phyloP scores from a whole-genome alignment of 306 rosid genomes.

The Arachis hypogaea region DNA sequence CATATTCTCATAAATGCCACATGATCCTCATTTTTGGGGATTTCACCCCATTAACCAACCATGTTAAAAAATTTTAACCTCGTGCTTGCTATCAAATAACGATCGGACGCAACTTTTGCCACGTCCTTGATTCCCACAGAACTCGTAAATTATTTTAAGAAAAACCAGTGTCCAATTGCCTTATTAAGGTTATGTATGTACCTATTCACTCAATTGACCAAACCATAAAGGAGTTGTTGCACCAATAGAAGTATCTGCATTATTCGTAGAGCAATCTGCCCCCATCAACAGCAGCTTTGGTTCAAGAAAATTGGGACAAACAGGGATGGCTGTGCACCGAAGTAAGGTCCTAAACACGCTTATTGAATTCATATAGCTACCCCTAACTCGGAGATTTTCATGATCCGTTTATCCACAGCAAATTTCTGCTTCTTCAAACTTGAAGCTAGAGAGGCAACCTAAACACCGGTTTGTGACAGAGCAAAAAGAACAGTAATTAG shows the following conservation, averaged over 20 bases:
- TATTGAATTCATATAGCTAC: slow-evolving; percentile 55
- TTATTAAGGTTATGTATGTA: slow-evolving; percentile 3
- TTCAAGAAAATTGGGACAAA: slow-evolving; percentile 19
- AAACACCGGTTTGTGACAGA: slow-evolving; percentile 30
- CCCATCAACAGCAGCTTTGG: slow-evolving; percentile 20
- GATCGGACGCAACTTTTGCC: too few relatives aligned
- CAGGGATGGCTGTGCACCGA: slow-evolving; percentile 29
- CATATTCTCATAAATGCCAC: too few relatives aligned
- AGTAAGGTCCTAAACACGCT: slow-evolving; percentile 17
- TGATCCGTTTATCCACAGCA: slow-evolving; percentile 59
- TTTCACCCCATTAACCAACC: too few relatives aligned
- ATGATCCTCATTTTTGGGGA: too few relatives aligned
- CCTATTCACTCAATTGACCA: not conserved
- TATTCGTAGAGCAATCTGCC: slow-evolving; percentile 16
- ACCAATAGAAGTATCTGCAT: slow-evolving; percentile 25
- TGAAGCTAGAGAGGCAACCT: slow-evolving; percentile 82
- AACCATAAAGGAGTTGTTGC: slow-evolving; percentile 14
- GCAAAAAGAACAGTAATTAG: slow-evolving; percentile 23
- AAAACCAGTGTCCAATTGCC: not conserved
- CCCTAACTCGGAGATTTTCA: slow-evolving; percentile 82
- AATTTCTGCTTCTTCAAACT: slow-evolving; percentile 60
- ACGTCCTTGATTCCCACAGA: too few relatives aligned
- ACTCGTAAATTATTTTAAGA: too few relatives aligned
- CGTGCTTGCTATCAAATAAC: too few relatives aligned
- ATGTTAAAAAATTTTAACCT: too few relatives aligned